phyloP scores from a whole-genome alignment of 345 rosid genomes.

The Linum usitatissimum region DNA sequence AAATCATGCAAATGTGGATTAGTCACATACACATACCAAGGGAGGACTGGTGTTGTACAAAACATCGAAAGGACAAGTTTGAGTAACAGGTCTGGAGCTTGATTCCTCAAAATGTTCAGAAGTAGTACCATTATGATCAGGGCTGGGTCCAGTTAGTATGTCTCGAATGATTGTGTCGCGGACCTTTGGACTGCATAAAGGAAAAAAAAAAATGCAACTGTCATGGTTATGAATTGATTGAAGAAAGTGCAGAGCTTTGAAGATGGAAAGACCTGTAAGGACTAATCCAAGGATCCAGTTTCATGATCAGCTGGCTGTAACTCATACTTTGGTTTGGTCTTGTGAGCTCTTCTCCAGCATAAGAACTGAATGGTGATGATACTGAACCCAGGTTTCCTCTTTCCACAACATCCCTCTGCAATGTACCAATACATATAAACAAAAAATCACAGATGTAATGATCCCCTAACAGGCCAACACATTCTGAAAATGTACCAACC shows the following conservation, averaged over 20 bases:
- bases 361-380: neutral
- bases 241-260: neutral
- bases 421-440: neutral
- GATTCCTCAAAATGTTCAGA: neutral
- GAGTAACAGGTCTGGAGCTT: no score
- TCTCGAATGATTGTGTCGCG: neutral
- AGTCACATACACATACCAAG: neutral
- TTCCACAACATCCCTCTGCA: neutral
- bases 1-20: neutral
- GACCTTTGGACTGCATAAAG: neutral
- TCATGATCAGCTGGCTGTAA: neutral
- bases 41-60: no score
- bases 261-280: conserved; percentile 3
- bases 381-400: neutral
- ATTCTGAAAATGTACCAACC: neutral
- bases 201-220: neutral
- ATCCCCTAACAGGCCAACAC: no score
- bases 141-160: neutral
- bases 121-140: neutral
- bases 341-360: neutral
- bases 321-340: neutral
- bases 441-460: neutral
- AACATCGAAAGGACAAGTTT: no score
- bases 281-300: neutral
- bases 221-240: neutral